Base-by-base conservation (phyloP, 2,329 filamentous ascomycete species). In the Dactylellina haptotyla region DNA sequence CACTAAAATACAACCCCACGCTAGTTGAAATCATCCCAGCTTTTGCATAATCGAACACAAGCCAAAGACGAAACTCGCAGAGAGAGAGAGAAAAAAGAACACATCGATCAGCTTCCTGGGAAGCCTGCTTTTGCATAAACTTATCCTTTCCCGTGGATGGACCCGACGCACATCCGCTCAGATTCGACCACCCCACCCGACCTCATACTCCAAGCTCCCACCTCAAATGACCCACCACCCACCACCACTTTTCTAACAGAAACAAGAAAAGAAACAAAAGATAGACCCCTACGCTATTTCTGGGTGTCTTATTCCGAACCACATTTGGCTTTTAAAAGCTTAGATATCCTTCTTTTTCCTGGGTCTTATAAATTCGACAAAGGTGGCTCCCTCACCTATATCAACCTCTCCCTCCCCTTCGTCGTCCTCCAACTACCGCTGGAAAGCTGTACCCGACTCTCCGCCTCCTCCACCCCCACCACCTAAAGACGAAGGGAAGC, bases 351-450 rank as follows among this genome's bases (percentile, higher is more conserved):
- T 39, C n/a, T 8, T 46, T 46, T 46, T 3, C 43, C n/a, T 10
- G 18, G 10, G 18, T 10, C 26, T 30, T 4, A n/a, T 28, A 59
- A 51, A 69, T 39, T 48, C 46, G 53, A 62, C 46, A 71, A 73
- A 73, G 69, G 61, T 73, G 69, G 69, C 69, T 73, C 69, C 69
- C 61, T 73, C 61, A 73, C 69, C 69, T 48, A 66, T 66, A 26
- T 66, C 69, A 57, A 73, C 69, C 54, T 62, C 69, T 65, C 61
- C 69, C 43, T 65, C 69, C 61, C 69, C 69, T 43, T 66, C 61
- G 45, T 65, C 69, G 18, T 61, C 69, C 14, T 73, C 69, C 61
- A 54, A 66, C 61, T 45, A 70, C 41, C 58, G 61, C 58, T 73
- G 69, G 69, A 73, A 73, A 73, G 69, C 69, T 56, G 61, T 73